Conservation (phyloP, 768 basidiomycete species). For the Podaxis sp. region DNA sequence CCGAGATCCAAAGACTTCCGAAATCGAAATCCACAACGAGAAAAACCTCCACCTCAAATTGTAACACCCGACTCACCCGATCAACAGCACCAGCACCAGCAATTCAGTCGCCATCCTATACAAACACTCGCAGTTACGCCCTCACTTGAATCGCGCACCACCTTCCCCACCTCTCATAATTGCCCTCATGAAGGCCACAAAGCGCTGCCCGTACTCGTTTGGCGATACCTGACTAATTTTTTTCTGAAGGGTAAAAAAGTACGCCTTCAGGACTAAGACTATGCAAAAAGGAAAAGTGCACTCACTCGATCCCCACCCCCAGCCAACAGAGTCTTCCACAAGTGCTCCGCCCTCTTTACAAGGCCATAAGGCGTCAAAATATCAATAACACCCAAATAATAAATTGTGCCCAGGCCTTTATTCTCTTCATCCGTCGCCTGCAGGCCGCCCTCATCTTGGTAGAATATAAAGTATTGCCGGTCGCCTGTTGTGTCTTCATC, state of each 20-base stretch:
- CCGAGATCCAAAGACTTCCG: no score
- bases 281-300: slow-evolving; percentile 20
- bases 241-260: slow-evolving; percentile 50
- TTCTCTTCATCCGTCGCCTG: slow-evolving; percentile 89
- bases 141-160: slow-evolving; percentile 37
- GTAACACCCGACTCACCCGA: no score
- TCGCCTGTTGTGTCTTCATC: slow-evolving; percentile 62
- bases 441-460: slow-evolving; percentile 94
- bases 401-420: slow-evolving; percentile 70
- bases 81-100: no score
- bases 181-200: slow-evolving; percentile 84
- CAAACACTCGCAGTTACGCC: neutral
- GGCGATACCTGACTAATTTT: slow-evolving; percentile 95
- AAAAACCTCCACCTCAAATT: no score
- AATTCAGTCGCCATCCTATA: no score
- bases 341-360: slow-evolving; percentile 80
- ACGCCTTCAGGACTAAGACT: slow-evolving; percentile 10
- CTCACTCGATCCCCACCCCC: slow-evolving; percentile 76
- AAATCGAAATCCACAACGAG: no score
- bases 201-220: slow-evolving; percentile 82
- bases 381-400: slow-evolving; percentile 96
- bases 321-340: slow-evolving; percentile 79
- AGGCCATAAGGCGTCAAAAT: slow-evolving; percentile 87
- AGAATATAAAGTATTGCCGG: slow-evolving; percentile 82
- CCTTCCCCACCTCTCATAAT: slow-evolving; percentile 83